Conservation (phyloP, 148 eudicot species). For the Tetragonia tetragonoides region DNA sequence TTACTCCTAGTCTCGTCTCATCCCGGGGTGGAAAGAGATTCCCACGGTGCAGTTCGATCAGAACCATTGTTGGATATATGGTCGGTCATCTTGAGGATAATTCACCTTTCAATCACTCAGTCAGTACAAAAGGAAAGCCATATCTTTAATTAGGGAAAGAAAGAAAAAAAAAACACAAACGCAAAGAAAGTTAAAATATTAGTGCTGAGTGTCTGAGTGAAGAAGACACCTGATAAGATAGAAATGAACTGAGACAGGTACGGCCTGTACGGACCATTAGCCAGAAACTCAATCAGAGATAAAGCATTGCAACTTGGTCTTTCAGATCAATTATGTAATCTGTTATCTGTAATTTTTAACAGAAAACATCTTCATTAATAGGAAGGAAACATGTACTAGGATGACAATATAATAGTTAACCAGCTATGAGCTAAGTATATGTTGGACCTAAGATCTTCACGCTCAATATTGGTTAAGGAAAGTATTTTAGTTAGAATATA, state of each 20-base stretch:
- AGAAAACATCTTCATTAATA: too few relatives aligned
- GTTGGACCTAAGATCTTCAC: too few relatives aligned
- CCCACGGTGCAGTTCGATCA: neutral
- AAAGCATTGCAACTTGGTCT: conserved; percentile 6
- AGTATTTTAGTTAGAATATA: too few relatives aligned
- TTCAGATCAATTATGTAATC: too few relatives aligned
- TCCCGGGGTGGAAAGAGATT: neutral
- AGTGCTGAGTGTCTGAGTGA: conserved; percentile 6
- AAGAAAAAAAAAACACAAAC: conserved; percentile 3
- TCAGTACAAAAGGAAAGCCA: conserved; percentile 17
- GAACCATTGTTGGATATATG: conserved; percentile 12
- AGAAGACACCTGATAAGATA: conserved; percentile 21
- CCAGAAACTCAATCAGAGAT: neutral
- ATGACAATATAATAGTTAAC: too few relatives aligned
- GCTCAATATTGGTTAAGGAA: too few relatives aligned
- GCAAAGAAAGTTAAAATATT: conserved; percentile 18
- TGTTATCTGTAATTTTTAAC: too few relatives aligned
- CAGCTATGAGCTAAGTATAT: too few relatives aligned
- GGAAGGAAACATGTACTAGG: too few relatives aligned
- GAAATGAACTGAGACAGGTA: neutral
- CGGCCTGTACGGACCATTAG: neutral
- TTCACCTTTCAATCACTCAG: conserved; percentile 11
- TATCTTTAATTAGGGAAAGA: neutral
- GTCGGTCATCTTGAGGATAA: conserved; percentile 8
- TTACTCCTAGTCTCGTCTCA: conserved; percentile 6